Conservation (phyloP, 192 early-diverging fungal species). For the Pilobolus umbonatus region DNA sequence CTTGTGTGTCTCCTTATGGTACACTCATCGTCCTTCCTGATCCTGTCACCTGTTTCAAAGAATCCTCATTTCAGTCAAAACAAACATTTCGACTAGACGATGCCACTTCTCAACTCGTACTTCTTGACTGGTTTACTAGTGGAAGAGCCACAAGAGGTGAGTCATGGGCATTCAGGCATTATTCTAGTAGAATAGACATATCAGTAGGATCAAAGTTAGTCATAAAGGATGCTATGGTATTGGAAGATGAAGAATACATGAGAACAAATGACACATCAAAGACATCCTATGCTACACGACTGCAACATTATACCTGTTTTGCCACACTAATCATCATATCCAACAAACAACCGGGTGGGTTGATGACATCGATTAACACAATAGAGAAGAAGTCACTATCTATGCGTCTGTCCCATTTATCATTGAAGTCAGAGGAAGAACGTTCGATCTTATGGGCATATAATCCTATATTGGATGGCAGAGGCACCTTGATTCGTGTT, state of each 20-base stretch:
- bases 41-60: slow-evolving; percentile 72
- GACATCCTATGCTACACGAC: slow-evolving; percentile 46
- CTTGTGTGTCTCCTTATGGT: slow-evolving; percentile 34
- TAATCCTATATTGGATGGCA: slow-evolving; percentile 15
- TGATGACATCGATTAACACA: slow-evolving; percentile 1
- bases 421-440: slow-evolving; percentile 5
- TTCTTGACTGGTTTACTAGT: slow-evolving; percentile 84
- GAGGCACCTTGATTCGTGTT: slow-evolving; percentile 29
- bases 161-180: slow-evolving; percentile 59
- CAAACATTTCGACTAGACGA: slow-evolving; percentile 51
- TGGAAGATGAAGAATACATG: slow-evolving; percentile 40
- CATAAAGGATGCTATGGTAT: slow-evolving; percentile 40
- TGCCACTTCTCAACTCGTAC: slow-evolving; percentile 50
- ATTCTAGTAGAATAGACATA: slow-evolving; percentile 33
- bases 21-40: slow-evolving; percentile 67
- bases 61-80: slow-evolving; percentile 55
- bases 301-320: slow-evolving; percentile 57
- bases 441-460: slow-evolving; percentile 20
- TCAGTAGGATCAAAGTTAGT: slow-evolving; percentile 17
- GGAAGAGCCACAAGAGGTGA: slow-evolving; percentile 73
- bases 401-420: slow-evolving; percentile 16
- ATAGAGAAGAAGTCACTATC: slow-evolving; percentile 18
- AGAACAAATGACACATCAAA: background rate
- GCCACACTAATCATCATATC: slow-evolving; percentile 55
- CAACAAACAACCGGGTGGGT: background rate